Conservation (phyloP, 495 filamentous ascomycete genomes). For the Penicillium taxi region DNA sequence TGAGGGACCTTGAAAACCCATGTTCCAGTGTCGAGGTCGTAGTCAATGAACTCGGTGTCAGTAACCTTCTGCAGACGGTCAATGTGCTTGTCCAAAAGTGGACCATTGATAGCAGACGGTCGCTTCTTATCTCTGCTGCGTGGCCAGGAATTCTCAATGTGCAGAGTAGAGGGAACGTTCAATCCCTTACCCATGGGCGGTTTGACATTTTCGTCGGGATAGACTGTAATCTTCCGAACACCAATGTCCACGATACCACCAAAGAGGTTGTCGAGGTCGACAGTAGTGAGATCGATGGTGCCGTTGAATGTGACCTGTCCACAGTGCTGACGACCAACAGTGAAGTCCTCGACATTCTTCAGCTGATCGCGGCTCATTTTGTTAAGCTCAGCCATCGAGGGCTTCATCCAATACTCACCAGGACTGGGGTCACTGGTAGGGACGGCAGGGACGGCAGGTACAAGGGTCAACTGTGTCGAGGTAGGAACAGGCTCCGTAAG, state of each 20-base stretch:
- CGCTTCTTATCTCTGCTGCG: slow-evolving; percentile 54
- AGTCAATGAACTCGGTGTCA: slow-evolving; percentile 73
- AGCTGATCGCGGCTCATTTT: slow-evolving; percentile 67
- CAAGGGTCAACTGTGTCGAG: slow-evolving; percentile 18
- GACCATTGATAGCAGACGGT: slow-evolving; percentile 46
- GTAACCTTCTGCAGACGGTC: slow-evolving; percentile 66
- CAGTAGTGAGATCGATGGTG: slow-evolving; percentile 68
- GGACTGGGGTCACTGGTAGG: slow-evolving; percentile 48
- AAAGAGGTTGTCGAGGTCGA: slow-evolving; percentile 64
- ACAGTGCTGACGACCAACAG: slow-evolving; percentile 70
- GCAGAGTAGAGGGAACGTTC: slow-evolving; percentile 81
- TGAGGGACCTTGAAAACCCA: slow-evolving; percentile 92
- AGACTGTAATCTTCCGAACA: slow-evolving; percentile 75
- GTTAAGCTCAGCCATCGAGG: slow-evolving; percentile 58
- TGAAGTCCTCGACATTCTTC: slow-evolving; percentile 61
- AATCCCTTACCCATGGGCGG: slow-evolving; percentile 75
- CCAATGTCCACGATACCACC: slow-evolving; percentile 64
- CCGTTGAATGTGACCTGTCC: slow-evolving; percentile 74
- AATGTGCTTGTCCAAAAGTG: slow-evolving; percentile 68
- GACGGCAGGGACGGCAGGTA: slow-evolving; percentile 20
- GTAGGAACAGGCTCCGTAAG: slow-evolving; percentile 28
- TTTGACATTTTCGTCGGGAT: slow-evolving; percentile 65
- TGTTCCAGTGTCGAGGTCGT: slow-evolving; percentile 66
- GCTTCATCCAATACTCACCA: slow-evolving; percentile 81
- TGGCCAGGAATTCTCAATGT: slow-evolving; percentile 84